Percentiles rank a stretch among this genome's conserved stretches.
These are phyloP conservation scores for Aspergillus quadrilineatus DNA, from an alignment of 2,329 filamentous ascomycete genomes.

Conservation along the genomic window DNA sequence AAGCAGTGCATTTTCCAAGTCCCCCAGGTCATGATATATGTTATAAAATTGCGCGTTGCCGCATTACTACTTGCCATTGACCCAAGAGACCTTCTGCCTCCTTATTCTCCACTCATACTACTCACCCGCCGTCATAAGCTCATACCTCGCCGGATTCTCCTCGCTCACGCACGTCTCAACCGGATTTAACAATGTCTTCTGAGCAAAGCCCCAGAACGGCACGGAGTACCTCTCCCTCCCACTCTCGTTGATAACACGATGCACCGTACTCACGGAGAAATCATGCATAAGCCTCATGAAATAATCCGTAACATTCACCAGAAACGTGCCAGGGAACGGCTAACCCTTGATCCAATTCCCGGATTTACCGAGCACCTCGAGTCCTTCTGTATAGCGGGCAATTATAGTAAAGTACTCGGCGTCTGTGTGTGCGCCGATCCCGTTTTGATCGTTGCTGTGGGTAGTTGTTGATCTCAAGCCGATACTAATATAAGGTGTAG, in stretches of 20 bases:
- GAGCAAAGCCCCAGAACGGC: neutral
- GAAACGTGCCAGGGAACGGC: neutral
- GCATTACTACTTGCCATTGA: too few species aligned
- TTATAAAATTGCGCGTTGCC: too few species aligned
- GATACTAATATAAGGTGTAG: too few species aligned
- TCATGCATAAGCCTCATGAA: neutral
- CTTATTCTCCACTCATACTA: constrained; percentile 1
- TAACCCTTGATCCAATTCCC: constrained; percentile 1
- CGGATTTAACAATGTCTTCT: neutral
- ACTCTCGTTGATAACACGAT: constrained; percentile 1
- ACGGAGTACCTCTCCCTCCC: neutral
- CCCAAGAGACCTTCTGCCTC: neutral
- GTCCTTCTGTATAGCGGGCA: neutral
- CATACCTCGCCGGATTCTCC: neutral
- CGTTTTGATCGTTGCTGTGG: neutral
- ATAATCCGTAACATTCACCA: neutral
- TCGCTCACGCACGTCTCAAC: neutral
- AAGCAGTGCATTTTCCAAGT: too few species aligned
- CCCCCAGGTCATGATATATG: too few species aligned
- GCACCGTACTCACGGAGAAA: neutral
- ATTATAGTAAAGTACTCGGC: neutral
- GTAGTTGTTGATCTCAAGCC: too few species aligned
- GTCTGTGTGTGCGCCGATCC: neutral
- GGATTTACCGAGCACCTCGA: neutral
- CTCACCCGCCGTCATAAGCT: neutral